phyloP scores from a whole-genome alignment of 2,329 filamentous ascomycete genomes.

The Scytalidium sp. region DNA sequence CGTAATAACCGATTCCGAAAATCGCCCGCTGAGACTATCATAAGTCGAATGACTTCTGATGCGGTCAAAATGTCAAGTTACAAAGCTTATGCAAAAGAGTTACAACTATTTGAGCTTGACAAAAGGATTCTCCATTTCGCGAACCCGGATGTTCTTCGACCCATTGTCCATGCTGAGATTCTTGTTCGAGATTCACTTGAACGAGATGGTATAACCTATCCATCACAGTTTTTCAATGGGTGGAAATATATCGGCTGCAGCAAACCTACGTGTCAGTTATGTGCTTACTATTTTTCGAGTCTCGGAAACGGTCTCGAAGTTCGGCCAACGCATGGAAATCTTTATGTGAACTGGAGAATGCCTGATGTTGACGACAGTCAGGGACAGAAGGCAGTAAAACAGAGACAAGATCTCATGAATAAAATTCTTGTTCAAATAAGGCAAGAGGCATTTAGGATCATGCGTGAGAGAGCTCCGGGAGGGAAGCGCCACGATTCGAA shows the following conservation, averaged over 20 bases:
- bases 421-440: conserved; percentile 24
- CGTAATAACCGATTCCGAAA: not conserved
- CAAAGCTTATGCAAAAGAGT: conserved; percentile 7
- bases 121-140: conserved; percentile 2
- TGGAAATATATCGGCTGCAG: conserved; percentile 14
- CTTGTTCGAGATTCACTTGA: conserved; percentile 9
- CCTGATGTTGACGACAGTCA: conserved; percentile 10
- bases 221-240: conserved; percentile 8
- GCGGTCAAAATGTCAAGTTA: conserved; percentile 4
- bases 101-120: conserved; percentile 9
- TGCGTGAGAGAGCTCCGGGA: conserved; percentile 23
- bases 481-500: conserved; percentile 32
- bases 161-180: conserved; percentile 13
- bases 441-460: conserved; percentile 23
- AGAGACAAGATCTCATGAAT: conserved; percentile 21
- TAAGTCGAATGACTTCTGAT: conserved; percentile 12
- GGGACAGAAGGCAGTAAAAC: conserved; percentile 5
- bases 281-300: conserved; percentile 11
- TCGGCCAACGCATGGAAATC: conserved; percentile 10
- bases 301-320: conserved; percentile 8
- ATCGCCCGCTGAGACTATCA: conserved; percentile 6
- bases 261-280: conserved; percentile 13
- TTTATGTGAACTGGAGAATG: conserved; percentile 10
- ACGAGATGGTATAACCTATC: conserved; percentile 4
- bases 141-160: conserved; percentile 5